These are phyloP conservation scores for Phytophthora colocasiae DNA, from an alignment of 352 stramenopile genomes.

Conservation along the genomic window DNA sequence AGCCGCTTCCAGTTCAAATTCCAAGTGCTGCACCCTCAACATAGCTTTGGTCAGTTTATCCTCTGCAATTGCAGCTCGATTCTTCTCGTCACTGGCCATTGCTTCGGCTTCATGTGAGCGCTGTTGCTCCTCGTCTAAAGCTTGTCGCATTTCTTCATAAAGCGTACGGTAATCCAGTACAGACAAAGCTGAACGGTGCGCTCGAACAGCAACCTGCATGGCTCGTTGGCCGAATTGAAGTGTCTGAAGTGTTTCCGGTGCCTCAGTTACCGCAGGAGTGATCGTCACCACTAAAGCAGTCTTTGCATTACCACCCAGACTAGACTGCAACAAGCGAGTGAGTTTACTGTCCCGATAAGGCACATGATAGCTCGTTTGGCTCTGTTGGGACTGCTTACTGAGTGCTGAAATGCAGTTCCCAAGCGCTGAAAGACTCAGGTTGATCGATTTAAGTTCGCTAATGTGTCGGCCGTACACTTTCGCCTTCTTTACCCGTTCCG, in stretches of 20 bases:
- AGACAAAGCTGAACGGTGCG: constrained; percentile 66
- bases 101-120: constrained; percentile 27
- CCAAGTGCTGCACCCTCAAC: constrained; percentile 65
- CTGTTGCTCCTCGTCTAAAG: constrained; percentile 53
- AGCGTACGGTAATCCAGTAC: constrained; percentile 75
- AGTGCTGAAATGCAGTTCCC: constrained; percentile 80
- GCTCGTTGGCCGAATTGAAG: constrained; percentile 80
- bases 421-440: constrained; percentile 75
- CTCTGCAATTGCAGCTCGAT: constrained; percentile 27
- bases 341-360: constrained; percentile 83
- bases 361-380: constrained; percentile 50
- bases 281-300: constrained; percentile 72
- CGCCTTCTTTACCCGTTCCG: constrained; percentile 76
- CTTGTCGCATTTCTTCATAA: constrained; percentile 65
- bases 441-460: constrained; percentile 76
- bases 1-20: constrained; percentile 63
- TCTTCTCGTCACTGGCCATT: constrained; percentile 30
- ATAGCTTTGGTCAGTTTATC: constrained; percentile 65
- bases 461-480: constrained; percentile 64
- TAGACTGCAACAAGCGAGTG: constrained; percentile 71
- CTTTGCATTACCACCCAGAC: constrained; percentile 79
- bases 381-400: constrained; percentile 52
- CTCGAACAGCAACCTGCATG: constrained; percentile 71
- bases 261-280: constrained; percentile 52
- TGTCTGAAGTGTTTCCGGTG: constrained; percentile 67